phyloP scores from a whole-genome alignment of 2,329 filamentous ascomycete species.

The Colletotrichum sp. region DNA sequence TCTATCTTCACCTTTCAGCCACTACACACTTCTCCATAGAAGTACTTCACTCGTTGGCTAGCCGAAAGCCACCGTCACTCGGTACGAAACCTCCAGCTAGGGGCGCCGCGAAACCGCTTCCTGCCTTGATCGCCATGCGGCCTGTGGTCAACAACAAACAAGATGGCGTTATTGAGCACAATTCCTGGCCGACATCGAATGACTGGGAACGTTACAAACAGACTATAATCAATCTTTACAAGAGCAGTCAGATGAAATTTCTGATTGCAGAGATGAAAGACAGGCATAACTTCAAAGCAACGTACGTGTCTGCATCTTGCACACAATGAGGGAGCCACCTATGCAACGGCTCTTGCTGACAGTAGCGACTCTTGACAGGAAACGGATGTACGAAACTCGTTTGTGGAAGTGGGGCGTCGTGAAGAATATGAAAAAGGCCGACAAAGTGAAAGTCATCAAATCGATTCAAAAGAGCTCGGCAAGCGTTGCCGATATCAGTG shows the following conservation, averaged over 20 bases:
- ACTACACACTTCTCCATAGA: background rate
- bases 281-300: background rate
- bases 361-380: fast-evolving
- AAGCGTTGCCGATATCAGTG: background rate
- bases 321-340: fast-evolving
- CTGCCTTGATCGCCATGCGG: background rate
- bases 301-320: background rate
- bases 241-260: background rate
- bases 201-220: background rate
- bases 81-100: background rate
- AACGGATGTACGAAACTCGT: background rate
- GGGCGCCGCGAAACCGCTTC: background rate
- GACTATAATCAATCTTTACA: background rate
- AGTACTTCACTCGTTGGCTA: fast-evolving
- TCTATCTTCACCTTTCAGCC: background rate
- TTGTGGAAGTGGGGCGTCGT: background rate
- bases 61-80: background rate
- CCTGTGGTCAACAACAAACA: background rate
- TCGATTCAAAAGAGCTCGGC: background rate
- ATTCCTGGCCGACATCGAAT: background rate
- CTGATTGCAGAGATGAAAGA: background rate
- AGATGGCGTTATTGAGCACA: background rate
- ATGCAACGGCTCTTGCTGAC: background rate
- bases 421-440: background rate
- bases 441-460: background rate